phyloP scores from a whole-genome alignment of 192 early-diverging fungal genomes.

The Nowakowskiella sp. region DNA sequence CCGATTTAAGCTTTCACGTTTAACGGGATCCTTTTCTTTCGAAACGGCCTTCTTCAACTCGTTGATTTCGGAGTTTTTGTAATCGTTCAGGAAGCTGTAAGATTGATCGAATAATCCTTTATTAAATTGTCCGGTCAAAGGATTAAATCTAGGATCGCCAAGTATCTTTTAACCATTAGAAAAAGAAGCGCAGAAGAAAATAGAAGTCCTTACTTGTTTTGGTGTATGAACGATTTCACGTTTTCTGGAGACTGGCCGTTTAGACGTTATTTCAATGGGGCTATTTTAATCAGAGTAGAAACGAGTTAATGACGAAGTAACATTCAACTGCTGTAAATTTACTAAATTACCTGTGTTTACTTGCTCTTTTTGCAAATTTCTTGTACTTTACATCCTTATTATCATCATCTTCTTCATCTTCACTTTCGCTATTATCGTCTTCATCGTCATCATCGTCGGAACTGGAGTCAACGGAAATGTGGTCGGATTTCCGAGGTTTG shows the following conservation, averaged over 20 bases:
- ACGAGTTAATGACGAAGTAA: too few species aligned
- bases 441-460: too few species aligned
- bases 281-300: constrained; percentile 28
- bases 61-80: constrained; percentile 66
- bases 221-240: constrained; percentile 60
- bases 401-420: too few species aligned
- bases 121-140: constrained; percentile 80
- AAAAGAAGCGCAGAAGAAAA: not conserved
- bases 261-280: constrained; percentile 72
- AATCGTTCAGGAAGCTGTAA: constrained; percentile 81
- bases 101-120: constrained; percentile 86
- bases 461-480: too few species aligned
- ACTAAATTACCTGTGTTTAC: too few species aligned
- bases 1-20: constrained; percentile 50
- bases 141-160: constrained; percentile 92
- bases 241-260: constrained; percentile 62
- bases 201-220: constrained; percentile 30
- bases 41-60: constrained; percentile 53
- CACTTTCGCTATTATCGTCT: too few species aligned
- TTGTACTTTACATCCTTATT: too few species aligned
- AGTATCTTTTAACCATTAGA: constrained; percentile 40
- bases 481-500: too few species aligned
- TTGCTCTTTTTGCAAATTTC: too few species aligned
- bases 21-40: constrained; percentile 56
- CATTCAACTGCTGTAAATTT: too few species aligned